phyloP scores from a whole-genome alignment of 441 rosid species.

The Adansonia madagascariensis region DNA sequence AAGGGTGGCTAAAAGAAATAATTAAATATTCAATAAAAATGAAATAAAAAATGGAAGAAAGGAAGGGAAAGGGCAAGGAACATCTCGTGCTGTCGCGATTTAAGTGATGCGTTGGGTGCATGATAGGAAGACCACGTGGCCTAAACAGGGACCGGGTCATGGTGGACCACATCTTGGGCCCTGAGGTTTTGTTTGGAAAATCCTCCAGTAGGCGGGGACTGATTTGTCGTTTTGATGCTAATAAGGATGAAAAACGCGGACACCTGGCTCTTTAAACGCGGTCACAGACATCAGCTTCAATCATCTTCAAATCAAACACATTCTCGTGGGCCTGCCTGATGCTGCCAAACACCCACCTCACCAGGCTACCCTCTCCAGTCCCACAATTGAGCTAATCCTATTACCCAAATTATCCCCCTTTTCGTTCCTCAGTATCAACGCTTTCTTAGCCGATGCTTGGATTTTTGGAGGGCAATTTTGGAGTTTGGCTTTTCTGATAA shows the following conservation, averaged over 20 bases:
- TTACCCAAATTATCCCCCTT: neutral
- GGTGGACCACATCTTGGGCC: slow-evolving; percentile 18
- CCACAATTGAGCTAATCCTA: neutral
- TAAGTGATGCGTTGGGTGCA: slow-evolving; percentile 7
- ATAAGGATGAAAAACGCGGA: slow-evolving; percentile 25
- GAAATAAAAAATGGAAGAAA: neutral
- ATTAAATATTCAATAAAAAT: neutral
- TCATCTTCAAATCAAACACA: neutral
- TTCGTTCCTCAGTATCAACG: neutral
- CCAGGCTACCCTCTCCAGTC: neutral
- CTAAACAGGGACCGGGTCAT: neutral
- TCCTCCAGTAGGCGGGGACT: neutral
- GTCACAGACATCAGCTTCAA: slow-evolving; percentile 26
- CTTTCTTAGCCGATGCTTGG: neutral
- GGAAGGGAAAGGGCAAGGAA: neutral
- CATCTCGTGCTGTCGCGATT: neutral
- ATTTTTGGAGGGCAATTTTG: neutral
- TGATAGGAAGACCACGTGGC: slow-evolving; percentile 26
- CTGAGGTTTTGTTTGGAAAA: neutral
- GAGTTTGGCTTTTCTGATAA: neutral
- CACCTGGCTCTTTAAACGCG: slow-evolving; percentile 43
- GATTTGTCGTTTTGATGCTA: slow-evolving; percentile 13
- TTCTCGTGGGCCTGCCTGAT: slow-evolving; percentile 24
- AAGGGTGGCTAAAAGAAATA: slow-evolving; percentile 8
- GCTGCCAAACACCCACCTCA: slow-evolving; percentile 6